Conservation (phyloP, 78 protist genomes). For the Guillardia theta region DNA sequence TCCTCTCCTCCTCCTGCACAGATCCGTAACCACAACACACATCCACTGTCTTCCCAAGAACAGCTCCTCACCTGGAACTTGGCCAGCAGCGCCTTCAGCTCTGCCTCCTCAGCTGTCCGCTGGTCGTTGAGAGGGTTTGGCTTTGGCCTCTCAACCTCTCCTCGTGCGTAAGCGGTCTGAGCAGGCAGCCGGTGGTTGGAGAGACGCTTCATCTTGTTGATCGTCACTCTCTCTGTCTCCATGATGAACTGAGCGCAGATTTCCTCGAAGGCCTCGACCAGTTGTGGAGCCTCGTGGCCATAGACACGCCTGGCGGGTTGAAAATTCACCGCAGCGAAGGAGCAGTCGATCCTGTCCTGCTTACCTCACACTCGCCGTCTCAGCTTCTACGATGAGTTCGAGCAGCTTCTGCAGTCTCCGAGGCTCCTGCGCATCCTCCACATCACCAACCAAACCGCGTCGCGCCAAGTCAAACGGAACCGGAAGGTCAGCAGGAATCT, state of each 20-base stretch:
- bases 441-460: neutral
- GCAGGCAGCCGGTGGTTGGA: neutral
- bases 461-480: too few species aligned
- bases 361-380: neutral
- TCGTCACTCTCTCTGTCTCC: neutral
- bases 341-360: too few species aligned
- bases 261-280: too few species aligned
- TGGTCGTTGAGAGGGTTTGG: constrained; percentile 1
- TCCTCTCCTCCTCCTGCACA: too few species aligned
- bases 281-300: too few species aligned
- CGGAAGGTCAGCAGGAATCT: too few species aligned
- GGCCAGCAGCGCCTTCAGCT: too few species aligned
- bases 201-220: neutral
- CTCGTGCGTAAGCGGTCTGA: neutral
- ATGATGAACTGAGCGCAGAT: neutral
- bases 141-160: neutral
- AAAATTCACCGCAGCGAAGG: too few species aligned
- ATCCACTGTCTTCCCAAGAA: too few species aligned
- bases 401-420: neutral
- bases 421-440: neutral
- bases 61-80: too few species aligned
- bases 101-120: neutral
- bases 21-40: too few species aligned
- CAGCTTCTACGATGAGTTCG: neutral
- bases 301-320: too few species aligned